A percentile compares a stretch with the other conserved stretches of the same genome.
phyloP scores from a whole-genome alignment of 2,329 filamentous ascomycete genomes.

The Orbilia blumenaviensis region DNA sequence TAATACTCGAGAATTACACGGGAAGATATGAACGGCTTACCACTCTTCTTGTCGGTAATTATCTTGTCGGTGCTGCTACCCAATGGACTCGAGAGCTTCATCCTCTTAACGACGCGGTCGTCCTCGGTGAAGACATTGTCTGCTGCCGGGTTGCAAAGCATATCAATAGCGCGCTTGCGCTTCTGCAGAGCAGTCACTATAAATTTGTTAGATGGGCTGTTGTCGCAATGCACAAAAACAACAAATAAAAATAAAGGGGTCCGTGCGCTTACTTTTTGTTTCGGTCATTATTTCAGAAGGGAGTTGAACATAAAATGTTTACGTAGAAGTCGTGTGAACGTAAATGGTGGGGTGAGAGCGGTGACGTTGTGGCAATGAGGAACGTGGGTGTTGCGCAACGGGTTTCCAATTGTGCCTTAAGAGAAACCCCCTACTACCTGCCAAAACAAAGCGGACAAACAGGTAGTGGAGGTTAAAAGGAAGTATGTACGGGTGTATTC shows the following conservation, averaged over 20 bases:
- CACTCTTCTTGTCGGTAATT: slow-evolving; percentile 30
- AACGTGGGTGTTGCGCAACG: not conserved
- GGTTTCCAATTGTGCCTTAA: not conserved
- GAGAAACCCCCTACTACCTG: slow-evolving; percentile 35
- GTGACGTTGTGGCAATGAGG: slow-evolving; percentile 2
- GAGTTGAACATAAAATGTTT: slow-evolving; percentile 15
- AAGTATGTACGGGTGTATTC: not conserved
- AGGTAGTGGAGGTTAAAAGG: slow-evolving; percentile 22
- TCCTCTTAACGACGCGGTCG: slow-evolving; percentile 37
- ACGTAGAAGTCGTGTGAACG: not conserved
- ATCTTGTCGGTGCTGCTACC: slow-evolving; percentile 34
- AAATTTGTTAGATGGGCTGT: not conserved
- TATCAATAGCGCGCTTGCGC: slow-evolving; percentile 27
- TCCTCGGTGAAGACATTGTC: slow-evolving; percentile 46
- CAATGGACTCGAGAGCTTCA: slow-evolving; percentile 18
- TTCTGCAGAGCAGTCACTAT: slow-evolving; percentile 17
- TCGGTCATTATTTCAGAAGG: slow-evolving; percentile 24
- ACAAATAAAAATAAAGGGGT: not conserved
- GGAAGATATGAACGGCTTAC: slow-evolving; percentile 1
- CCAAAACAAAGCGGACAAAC: slow-evolving; percentile 45
- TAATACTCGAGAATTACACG: not conserved
- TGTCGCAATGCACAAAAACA: not conserved
- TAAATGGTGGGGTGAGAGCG: not conserved
- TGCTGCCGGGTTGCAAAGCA: slow-evolving; percentile 32
- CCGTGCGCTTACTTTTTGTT: slow-evolving; percentile 18